Evolutionary conservation across 2,329 filamentous ascomycete genomes (phyloP).

Genomic region (Mycosphaerella arachidis): DNA sequence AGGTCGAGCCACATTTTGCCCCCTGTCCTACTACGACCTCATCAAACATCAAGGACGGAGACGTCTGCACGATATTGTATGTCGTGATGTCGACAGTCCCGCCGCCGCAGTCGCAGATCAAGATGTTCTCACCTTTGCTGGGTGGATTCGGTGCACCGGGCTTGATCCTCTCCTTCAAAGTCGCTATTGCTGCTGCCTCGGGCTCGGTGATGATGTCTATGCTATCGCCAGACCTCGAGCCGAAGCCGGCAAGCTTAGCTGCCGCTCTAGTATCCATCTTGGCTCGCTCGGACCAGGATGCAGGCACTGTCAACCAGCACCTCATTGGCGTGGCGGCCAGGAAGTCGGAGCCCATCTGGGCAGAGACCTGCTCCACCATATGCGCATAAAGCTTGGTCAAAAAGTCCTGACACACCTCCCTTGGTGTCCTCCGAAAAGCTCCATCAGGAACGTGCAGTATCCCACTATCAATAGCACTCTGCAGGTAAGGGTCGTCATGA

Average conservation of each 20-base stretch:
- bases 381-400: constrained; percentile 6
- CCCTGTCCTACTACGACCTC: constrained; percentile 13
- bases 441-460: constrained; percentile 10
- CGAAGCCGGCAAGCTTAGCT: constrained; percentile 4
- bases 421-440: background rate
- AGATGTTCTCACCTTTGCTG: constrained; percentile 10
- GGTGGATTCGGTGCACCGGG: constrained; percentile 8
- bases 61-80: constrained; percentile 9
- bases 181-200: constrained; percentile 1
- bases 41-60: constrained; percentile 11
- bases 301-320: constrained; percentile 27
- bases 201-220: background rate
- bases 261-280: constrained; percentile 20
- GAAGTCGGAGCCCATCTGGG: constrained; percentile 7
- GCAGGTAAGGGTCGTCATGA: constrained; percentile 12
- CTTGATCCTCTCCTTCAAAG: constrained; percentile 10
- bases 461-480: constrained; percentile 12
- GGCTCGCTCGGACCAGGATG: constrained; percentile 26
- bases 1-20: constrained; percentile 16
- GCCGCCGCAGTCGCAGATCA: constrained; percentile 18
- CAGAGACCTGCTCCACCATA: constrained; percentile 7
- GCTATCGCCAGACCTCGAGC: background rate
- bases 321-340: constrained; percentile 20
- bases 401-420: constrained; percentile 11
- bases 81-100: constrained; percentile 18